Conservation (phyloP, 768 basidiomycete genomes). For the Dacryopinax primogenitus region DNA sequence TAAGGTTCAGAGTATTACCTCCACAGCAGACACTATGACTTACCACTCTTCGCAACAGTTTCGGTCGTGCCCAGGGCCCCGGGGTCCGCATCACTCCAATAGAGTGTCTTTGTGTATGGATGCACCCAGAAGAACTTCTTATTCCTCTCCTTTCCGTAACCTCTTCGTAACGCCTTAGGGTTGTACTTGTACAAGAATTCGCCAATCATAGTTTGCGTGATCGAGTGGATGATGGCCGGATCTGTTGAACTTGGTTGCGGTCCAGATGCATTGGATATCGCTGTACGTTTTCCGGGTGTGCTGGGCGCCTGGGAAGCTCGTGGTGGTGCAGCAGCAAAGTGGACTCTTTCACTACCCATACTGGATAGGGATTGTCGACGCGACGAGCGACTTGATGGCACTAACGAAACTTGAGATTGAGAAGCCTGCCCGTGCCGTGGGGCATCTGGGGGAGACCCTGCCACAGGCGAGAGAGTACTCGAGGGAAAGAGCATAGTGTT, state of each 20-base stretch:
- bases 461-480: slow-evolving; percentile 5
- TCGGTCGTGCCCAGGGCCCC: slow-evolving; percentile 77
- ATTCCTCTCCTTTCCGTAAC: slow-evolving; percentile 79
- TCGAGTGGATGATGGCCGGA: slow-evolving; percentile 82
- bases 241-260: slow-evolving; percentile 45
- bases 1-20: slow-evolving; percentile 12
- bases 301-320: slow-evolving; percentile 13
- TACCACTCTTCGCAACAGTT: slow-evolving; percentile 93
- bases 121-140: slow-evolving; percentile 99
- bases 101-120: slow-evolving; percentile 93
- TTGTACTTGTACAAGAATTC: slow-evolving; percentile 99
- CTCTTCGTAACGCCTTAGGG: slow-evolving; percentile 74
- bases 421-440: background rate
- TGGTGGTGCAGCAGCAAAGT: slow-evolving; percentile 5
- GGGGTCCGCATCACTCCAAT: slow-evolving; percentile 93
- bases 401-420: background rate
- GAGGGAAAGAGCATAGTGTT: background rate
- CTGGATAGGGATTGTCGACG: slow-evolving; percentile 7
- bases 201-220: slow-evolving; percentile 99
- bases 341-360: background rate
- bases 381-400: slow-evolving; percentile 14
- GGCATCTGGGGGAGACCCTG: background rate
- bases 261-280: slow-evolving; percentile 11
- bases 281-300: slow-evolving; percentile 19
- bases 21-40: slow-evolving; percentile 28